Conservation (phyloP, 2,329 filamentous ascomycete species). For the Botrytis byssoidea region DNA sequence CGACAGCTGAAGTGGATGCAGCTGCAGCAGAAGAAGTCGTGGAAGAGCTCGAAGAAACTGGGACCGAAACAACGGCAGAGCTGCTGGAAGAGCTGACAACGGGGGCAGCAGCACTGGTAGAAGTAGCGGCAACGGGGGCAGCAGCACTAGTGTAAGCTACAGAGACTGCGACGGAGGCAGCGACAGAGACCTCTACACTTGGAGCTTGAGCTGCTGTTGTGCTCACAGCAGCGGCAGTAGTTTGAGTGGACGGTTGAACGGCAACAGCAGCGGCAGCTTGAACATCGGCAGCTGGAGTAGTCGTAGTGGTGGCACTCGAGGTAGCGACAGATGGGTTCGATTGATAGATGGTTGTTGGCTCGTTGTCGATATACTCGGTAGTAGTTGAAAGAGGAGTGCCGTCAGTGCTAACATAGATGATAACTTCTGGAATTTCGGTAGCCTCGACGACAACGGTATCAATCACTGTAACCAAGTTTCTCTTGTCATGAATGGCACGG, state of each 20-base stretch:
- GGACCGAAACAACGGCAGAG: constrained; percentile 8
- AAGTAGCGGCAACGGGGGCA: background rate
- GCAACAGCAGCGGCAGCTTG: background rate
- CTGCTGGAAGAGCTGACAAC: background rate
- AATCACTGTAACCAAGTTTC: constrained; percentile 39
- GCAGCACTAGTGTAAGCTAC: background rate
- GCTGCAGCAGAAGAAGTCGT: constrained; percentile 24
- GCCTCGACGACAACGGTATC: constrained; percentile 42
- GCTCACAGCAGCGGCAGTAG: background rate
- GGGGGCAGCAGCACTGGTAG: background rate
- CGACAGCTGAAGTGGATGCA: constrained; percentile 13
- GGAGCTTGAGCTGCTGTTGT: background rate
- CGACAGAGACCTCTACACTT: background rate
- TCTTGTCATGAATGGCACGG: constrained; percentile 34
- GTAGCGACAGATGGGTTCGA: background rate
- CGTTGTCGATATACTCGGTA: constrained; percentile 29
- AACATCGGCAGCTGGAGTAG: background rate
- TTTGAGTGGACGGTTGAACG: background rate
- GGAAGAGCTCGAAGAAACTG: constrained; percentile 23
- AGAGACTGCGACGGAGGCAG: background rate
- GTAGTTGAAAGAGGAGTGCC: constrained; percentile 51
- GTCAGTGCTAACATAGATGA: constrained; percentile 61
- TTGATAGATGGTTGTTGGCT: constrained; percentile 15
- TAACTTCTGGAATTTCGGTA: constrained; percentile 45
- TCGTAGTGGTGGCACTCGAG: background rate